Evolutionary conservation across 768 basidiomycete species (phyloP), one percentile per base, ranked within the genome.

Genomic region (Hericium alpestre): DNA sequence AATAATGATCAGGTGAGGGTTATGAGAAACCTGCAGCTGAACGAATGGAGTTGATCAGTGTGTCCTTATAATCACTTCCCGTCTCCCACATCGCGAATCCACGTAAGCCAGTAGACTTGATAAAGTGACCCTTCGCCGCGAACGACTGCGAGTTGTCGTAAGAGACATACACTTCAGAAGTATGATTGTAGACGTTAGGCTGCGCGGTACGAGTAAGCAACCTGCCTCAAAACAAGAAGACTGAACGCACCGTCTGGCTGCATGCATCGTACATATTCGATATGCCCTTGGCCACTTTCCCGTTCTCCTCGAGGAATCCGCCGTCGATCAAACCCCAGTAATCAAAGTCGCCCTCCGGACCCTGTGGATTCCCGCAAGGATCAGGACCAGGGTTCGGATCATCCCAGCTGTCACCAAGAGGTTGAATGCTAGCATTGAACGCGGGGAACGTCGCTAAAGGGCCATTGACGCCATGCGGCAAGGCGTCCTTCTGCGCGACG

Each of bases 81-180:
- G 82, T 78, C 65, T 88, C 82, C 86, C 86, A 88, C 69, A 84
- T 78, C 1, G 81, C 71, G 66, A 88, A 88, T 4, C 87, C 87
- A 56, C 70, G 72, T 15, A 90, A 68, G 8, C 77, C 78, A 11
- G 67, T 67, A 12, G 67, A 58, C 51, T 75, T 74, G 62, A 88
- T 84, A 65, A 76, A 88, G 1, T 65, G 61, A 4, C 86, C 87
- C 70, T 87, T 87, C 52, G 73, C 76, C 9, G 65, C 67, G 60
- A 84, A 86, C 0, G 87, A 86, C 51, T 71, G 62, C 0, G 80
- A 65, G 60, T 87, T 72, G 58, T 90, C 88, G 62, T 78, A 90
- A 1, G 87, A 79, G 38, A 90, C 74, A 72, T 84, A 74, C 54
- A 81, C 70, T 47, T 81, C 70, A 0, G 74, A 72, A 1, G 70